Evolutionary conservation across 2,329 filamentous ascomycete genomes (phyloP), one percentile per base, ranked within the genome.

Genomic region (Aspergillus hortae): DNA sequence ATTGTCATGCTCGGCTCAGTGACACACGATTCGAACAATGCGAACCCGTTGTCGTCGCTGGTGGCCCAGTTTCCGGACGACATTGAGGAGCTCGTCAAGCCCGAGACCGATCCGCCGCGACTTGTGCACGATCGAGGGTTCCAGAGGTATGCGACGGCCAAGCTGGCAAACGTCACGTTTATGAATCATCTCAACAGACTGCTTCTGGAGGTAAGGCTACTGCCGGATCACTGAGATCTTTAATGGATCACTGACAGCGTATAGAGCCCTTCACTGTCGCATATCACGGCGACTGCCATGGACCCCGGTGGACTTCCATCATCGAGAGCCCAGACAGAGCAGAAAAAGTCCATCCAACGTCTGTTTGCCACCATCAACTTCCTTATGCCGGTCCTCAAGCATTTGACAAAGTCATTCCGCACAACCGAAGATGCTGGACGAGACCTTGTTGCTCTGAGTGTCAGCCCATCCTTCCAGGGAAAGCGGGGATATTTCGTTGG

Each of bases 131-230:
- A 70, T 3, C 61, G 64, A 4, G 75, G 76, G 3, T 77, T 76
- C 30, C 67, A 74, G 48, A 62, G 73, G 48, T 80, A 78, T 56
- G 75, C 66, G 2, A 69, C 68, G 21, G 70, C 72, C 1, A 79
- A 78, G 56, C 56, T 74, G 12, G 74, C 68, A 3, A 61, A 71
- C 11, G 59, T 74, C 4, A 74, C 72, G 60, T 72, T 70, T 55
- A 70, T 67, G 54, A 71, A 76, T 51, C 70, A 70, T 25, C 54
- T 79, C 15, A 76, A 75, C 46, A 59, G 60, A 30, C 50, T 61
- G 4, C 49, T 73, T 17, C 48, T 67, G 48, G 55, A 55, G 49
- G 70, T 68, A 61, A 54, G 57, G 14, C 11, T 33, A 19, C n/a
- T 4, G 9, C 6, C 17, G 21, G 6, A 6, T 15, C 5, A 23